Evolutionary conservation across 2,329 filamentous ascomycete genomes (phyloP).

Genomic region (Trichoderma koningiopsis): DNA sequence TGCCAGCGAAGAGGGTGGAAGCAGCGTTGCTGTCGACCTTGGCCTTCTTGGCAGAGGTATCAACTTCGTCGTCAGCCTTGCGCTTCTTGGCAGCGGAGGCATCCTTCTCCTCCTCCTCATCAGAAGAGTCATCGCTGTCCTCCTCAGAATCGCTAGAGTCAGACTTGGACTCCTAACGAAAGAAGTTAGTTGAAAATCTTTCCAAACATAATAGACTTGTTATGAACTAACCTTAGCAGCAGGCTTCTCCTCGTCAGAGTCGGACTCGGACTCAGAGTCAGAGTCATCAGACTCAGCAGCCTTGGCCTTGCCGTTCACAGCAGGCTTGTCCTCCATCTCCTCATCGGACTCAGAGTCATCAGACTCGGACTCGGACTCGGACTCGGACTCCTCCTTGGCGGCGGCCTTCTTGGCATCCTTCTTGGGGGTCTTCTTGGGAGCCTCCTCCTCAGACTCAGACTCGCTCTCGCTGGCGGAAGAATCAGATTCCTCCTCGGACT

Average conservation of each 20-base stretch:
- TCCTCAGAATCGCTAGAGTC: constrained; percentile 38
- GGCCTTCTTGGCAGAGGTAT: constrained; percentile 64
- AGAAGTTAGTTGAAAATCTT: neutral
- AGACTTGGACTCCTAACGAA: constrained; percentile 32
- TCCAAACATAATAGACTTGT: neutral
- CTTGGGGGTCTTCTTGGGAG: constrained; percentile 29
- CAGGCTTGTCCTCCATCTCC: constrained; percentile 37
- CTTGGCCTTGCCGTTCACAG: constrained; percentile 36
- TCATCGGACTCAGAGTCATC: constrained; percentile 37
- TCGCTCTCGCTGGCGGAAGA: constrained; percentile 41
- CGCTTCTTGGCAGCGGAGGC: constrained; percentile 50
- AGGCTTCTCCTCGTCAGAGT: constrained; percentile 40
- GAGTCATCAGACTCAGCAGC: constrained; percentile 36
- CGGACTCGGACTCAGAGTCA: constrained; percentile 39
- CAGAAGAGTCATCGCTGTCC: constrained; percentile 41
- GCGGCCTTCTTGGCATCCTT: constrained; percentile 40
- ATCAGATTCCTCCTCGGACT: constrained; percentile 39
- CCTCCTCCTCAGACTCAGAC: constrained; percentile 30
- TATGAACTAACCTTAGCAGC: constrained; percentile 32
- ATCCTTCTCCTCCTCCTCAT: constrained; percentile 40
- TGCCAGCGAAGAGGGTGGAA: constrained; percentile 81
- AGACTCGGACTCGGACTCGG: constrained; percentile 38
- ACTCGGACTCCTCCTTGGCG: constrained; percentile 33
- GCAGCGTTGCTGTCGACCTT: constrained; percentile 58
- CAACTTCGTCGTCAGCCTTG: constrained; percentile 52